Base-by-base conservation (phyloP, 768 basidiomycete genomes). In the Russula brevipes region DNA sequence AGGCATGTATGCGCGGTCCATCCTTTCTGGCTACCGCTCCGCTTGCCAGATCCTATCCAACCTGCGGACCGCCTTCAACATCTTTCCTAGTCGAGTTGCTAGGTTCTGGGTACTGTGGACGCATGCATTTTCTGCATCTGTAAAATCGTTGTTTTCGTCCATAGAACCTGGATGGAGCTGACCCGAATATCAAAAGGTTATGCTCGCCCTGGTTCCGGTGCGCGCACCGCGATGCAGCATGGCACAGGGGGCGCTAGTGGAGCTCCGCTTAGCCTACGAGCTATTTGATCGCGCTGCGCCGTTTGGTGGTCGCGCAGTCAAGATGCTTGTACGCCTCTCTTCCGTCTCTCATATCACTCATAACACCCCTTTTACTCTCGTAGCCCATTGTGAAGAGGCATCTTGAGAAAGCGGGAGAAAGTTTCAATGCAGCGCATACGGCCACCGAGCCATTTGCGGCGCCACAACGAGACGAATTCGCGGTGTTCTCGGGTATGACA, bases 171-270 rank as follows among this genome's bases (percentile, higher is more conserved):
- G 19, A 9, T 4, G 12, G 41, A 38, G 47, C 61, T 62, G 24
- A 62, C 38, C 41, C 12, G n/a, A 45, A 14, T 44, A 36, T 24
- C 17, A 36, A 17, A 35, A 61, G 89, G 84, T 90, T 33, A 86
- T 91, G 83, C 71, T 91, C 45, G 82, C 86, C 11, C 87, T 89
- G 9, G 82, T 91, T n/a, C 87, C 88, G 1, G 89, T 86, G 12
- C 85, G 86, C 57, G 82, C 83, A 39, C 79, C 76, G 5, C 78
- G 78, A 44, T 87, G 83, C 1, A 89, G 87, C 70, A 84, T 87
- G 19, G 88, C 88, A 0, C 78, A 82, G 14, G 87, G 86, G 12
- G 89, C 91, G 1, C 70, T 91, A 62, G 69, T 82, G 14, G 87
- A 91, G 71, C 73, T 91, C 5, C 80, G 82, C 45, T 73, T 75